A percentile compares a stretch with the other conserved stretches of the same genome.
Evolutionary conservation across 2,329 filamentous ascomycete species (phyloP).

Genomic region (Xylariaceae sp.): DNA sequence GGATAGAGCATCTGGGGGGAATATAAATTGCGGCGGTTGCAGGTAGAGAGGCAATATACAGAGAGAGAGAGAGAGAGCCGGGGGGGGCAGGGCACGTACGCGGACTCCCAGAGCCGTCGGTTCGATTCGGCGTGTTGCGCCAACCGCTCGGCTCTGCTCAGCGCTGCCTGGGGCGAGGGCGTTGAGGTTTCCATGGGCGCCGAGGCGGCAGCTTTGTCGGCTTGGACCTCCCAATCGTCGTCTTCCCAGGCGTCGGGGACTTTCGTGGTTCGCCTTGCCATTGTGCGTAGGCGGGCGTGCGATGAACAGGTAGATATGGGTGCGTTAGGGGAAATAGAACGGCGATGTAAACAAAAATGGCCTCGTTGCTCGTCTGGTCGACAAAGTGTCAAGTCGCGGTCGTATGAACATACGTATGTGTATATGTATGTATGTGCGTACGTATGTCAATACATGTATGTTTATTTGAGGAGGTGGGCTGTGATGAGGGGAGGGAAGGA

Average conservation of each 20-base stretch:
- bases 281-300: constrained; percentile 27
- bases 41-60: neutral
- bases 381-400: too few relatives aligned
- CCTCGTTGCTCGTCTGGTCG: too few relatives aligned
- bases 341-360: too few relatives aligned
- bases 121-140: constrained; percentile 84
- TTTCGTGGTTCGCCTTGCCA: constrained; percentile 48
- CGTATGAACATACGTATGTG: too few relatives aligned
- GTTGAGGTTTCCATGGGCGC: constrained; percentile 37
- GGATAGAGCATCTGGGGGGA: too few relatives aligned
- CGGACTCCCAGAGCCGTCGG: constrained; percentile 84
- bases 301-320: too few relatives aligned
- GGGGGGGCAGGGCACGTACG: constrained; percentile 55
- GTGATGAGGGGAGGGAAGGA: neutral
- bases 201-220: constrained; percentile 58
- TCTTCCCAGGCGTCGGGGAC: constrained; percentile 82
- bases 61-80: neutral
- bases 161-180: constrained; percentile 41
- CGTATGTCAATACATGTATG: too few relatives aligned
- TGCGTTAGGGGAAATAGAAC: too few relatives aligned
- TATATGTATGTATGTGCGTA: too few relatives aligned
- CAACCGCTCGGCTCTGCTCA: constrained; percentile 76
- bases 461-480: too few relatives aligned
- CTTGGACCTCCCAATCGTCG: constrained; percentile 83
- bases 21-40: too few relatives aligned